Base-by-base conservation (phyloP, 139 green algal genomes). In the Haematococcus sp. region DNA sequence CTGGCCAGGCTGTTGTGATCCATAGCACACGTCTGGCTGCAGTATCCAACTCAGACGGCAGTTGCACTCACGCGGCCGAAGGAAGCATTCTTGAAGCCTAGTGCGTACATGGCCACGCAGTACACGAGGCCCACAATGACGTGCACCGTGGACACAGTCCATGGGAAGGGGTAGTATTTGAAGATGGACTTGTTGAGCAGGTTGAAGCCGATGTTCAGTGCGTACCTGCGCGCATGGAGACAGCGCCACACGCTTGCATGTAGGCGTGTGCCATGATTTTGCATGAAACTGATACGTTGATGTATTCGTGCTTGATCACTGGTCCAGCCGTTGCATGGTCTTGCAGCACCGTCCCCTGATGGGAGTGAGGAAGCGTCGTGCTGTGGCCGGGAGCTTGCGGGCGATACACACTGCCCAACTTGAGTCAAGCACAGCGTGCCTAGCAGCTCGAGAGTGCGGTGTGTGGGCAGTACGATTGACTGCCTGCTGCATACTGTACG, bases 141-240 rank as follows among this genome's bases (percentile, higher is more conserved):
- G 77, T 98, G 93, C 7, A 97, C 80, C 4, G 91, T 94, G 23
- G 91, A 97, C 33, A 97, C 93, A 17, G 90, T 94, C 86, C 91
- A 99, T 54, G 96, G 96, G 86, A 91, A 99, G 65, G 96, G 94
- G 83, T 99, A 99, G 87, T 97, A 98, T 80, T 97, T 98, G 92
- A 97, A 99, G 74, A 99, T 95, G 35, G 86, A 88, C 90, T 99
- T 99, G 95, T 99, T 99, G 28, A 93, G 88, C 70, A 99, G 91
- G 89, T 99, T 99, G 91, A 99, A 99, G 28, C 86, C 90, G 35
- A 99, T 89, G 83, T 99, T 99, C 46, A 99, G 82, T 2, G 85
- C 92, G 72, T 98, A 98, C 93, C 92, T 93, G 80, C n/a, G 60
- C 11, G 40, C 40, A 49, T 7, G 40, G 9, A 27, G 54, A 19